Conservation (phyloP, 192 early-diverging fungal genomes). For the Thamnidium elegans region DNA sequence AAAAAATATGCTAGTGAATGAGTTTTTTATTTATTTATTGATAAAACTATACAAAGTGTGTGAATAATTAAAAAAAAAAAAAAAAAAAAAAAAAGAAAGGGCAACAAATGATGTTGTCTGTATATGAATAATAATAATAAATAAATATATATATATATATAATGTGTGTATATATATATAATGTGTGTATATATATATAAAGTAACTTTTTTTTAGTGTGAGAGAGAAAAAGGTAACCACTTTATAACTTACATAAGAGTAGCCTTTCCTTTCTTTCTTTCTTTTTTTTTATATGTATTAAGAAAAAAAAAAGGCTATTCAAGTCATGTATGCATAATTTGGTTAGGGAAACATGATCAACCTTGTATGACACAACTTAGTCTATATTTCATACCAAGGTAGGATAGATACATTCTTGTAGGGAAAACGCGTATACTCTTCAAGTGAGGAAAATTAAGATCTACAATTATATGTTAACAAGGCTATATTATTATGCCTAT, state of each 20-base stretch:
- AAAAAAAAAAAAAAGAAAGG: neutral
- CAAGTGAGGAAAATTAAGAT: conserved; percentile 36
- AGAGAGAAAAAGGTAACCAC: neutral
- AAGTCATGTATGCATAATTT: no score
- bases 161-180: no score
- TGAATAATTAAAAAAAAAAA: no score
- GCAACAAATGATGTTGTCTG: no score
- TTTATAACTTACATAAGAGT: neutral
- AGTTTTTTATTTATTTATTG: neutral
- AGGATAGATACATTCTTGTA: conserved; percentile 40
- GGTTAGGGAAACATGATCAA: conserved; percentile 6
- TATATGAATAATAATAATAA: no score
- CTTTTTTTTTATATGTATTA: no score
- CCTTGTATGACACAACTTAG: conserved; percentile 39
- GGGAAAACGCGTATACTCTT: conserved; percentile 42
- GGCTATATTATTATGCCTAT: neutral
- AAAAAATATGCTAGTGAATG: neutral
- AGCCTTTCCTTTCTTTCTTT: neutral
- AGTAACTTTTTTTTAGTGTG: no score
- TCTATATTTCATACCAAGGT: conserved; percentile 41
- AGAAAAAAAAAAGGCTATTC: no score
- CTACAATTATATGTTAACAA: conserved; percentile 9
- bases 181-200: no score
- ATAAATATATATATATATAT: no score
- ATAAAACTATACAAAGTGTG: neutral